Evolutionary conservation across 495 filamentous ascomycete genomes (phyloP), one percentile per base, ranked within the genome.

Genomic region (Annulohypoxylon nitens): DNA sequence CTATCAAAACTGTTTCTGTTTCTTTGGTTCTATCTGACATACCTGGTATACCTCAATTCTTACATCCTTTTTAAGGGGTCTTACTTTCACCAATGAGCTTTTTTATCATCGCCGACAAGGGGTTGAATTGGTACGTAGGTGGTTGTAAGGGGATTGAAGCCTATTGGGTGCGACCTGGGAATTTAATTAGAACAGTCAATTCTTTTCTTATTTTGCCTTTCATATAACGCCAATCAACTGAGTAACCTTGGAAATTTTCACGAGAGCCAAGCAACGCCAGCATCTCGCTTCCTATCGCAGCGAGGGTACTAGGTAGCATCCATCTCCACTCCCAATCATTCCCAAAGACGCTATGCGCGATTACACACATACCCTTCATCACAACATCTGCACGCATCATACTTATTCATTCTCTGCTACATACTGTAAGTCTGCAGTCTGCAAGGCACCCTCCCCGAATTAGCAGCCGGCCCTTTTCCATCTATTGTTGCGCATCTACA

Each of bases 401-500:
- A 54, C 36, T 45, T 33, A 36, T 47, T 18, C 18, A 55, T 48
- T 50, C 37, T 53, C 20, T 43, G 10, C 34, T 66, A 62, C 61
- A 66, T 30, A 30, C 5, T 30, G 30, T 30, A 62, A 64, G 39
- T 43, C 39, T 43, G 12, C 39, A 43, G 58, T 20, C 23, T 53
- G 54, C 58, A 57, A 57, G 53, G 53, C 26, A 57, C 53, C 30
- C 39, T 14, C 48, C 61, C 61, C 53, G 47, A 73, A 55, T 73
- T 73, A 73, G 70, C 57, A 39, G 30, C 48, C 50, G 66, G 66
- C 47, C 71, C 71, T 23, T 65, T 66, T 74, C 37, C 26, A 37
- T 60, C 33, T 20, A 9, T 43, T 36, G 23, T 47, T 45, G 57
- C 48, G 20, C 53, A n/a, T 58, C 61, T 45, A 50, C 30, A 50